phyloP scores from a whole-genome alignment of 768 basidiomycete genomes.

The Leccinum boreale region DNA sequence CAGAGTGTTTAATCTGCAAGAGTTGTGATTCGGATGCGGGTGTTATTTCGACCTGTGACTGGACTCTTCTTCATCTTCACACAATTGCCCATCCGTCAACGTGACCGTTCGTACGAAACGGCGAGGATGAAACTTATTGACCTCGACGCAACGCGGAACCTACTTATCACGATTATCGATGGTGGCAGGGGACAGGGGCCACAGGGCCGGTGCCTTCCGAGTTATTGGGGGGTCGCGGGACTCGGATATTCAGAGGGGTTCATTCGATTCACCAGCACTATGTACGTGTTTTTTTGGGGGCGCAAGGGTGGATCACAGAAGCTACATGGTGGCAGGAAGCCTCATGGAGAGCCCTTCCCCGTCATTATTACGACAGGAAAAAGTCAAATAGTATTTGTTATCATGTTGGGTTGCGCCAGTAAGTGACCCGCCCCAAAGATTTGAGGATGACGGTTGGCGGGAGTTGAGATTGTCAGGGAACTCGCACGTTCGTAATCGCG shows the following conservation, averaged over 20 bases:
- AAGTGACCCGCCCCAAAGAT: neutral
- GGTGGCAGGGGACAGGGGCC: neutral
- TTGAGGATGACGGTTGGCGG: neutral
- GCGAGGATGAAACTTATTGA: neutral
- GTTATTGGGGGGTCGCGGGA: neutral
- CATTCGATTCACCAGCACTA: neutral
- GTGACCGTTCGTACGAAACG: neutral
- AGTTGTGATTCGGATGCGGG: neutral
- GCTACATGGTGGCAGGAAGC: neutral
- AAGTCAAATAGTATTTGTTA: neutral
- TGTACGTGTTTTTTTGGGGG: neutral
- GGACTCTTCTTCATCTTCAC: neutral
- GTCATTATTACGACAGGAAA: neutral
- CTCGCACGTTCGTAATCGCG: constrained; percentile 6
- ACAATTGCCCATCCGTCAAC: neutral
- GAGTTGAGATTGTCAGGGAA: neutral
- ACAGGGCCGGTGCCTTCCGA: neutral
- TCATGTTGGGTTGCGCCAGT: neutral
- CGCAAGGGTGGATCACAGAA: neutral
- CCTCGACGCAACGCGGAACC: neutral
- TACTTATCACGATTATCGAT: neutral
- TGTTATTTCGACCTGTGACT: neutral
- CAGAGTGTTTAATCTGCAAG: too few species aligned
- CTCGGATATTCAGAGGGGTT: neutral
- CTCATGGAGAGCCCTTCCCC: neutral